Base-by-base conservation (phyloP, 805 yeast species). In the Starmerella bacillaris region DNA sequence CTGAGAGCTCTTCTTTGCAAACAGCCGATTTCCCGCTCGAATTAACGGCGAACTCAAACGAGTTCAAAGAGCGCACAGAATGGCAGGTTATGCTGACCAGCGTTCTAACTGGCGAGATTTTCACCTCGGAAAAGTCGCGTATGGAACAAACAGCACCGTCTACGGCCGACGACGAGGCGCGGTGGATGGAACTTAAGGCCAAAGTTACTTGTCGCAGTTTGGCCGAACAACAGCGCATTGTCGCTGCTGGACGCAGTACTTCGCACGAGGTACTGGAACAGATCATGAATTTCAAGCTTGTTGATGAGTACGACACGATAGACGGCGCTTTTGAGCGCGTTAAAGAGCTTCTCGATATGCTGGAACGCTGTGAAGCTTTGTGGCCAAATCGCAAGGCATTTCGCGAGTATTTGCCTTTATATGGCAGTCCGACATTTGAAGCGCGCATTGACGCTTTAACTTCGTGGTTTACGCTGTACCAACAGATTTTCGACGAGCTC, bases 81-180 rank as follows among this genome's bases (percentile, higher is more conserved):
- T 89, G 98, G 98, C 96, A 89, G 56, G 70, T 86, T 0, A 82
- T 89, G 93, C 63, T 89, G 33, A 68, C 78, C 8, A 68, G 83
- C 3, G 96, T 89, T 3, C 66, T 89, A 24, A 86, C 92, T 3
- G 96, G 98, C 46, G 96, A 89, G 55, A 93, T 89, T 36, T 83
- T 89, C 16, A 69, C 76, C 24, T 75, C 86, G 9, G 98, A 89
- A 50, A 89, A 86, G 56, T 45, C 56, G 22, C 51, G 63, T 18
- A 36, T 58, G 30, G 74, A 79, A 3, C 74, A 74, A 54, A 64
- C 78, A 37, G 48, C 39, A 62, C 53, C 37, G 75, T 71, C 43
- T 54, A 64, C 36, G 59, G 69, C 37, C 61, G 73, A 4, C 28
- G 45, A 39, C 67, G 78, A 76, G 46, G 80, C 73, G 40, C 58